Conservation (phyloP, 306 rosid genomes). For the Fagus sylvatica region DNA sequence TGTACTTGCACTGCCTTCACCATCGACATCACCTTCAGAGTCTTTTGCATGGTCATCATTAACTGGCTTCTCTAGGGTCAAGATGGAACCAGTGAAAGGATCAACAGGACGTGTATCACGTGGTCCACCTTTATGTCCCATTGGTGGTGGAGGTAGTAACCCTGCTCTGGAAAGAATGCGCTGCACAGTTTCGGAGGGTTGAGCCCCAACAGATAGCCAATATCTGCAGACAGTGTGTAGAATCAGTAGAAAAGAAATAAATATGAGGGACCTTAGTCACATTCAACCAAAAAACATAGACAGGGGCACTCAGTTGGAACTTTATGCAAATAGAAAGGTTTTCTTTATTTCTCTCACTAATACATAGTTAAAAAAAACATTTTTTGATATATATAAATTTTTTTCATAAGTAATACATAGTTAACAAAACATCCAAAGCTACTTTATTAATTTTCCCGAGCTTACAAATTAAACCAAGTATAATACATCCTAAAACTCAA, state of each 20-base stretch:
- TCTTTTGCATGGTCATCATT: constrained; percentile 18
- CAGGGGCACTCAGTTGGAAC: neutral
- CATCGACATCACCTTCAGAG: neutral
- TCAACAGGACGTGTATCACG: constrained; percentile 65
- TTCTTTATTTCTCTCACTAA: too few species aligned
- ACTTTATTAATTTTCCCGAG: too few species aligned
- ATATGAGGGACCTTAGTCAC: neutral
- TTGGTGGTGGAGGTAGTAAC: constrained; percentile 81
- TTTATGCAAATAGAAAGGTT: too few species aligned
- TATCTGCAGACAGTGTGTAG: constrained; percentile 47
- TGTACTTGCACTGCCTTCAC: neutral
- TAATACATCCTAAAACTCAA: too few species aligned
- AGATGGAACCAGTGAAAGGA: constrained; percentile 60
- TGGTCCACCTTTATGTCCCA: constrained; percentile 82
- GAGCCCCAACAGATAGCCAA: constrained; percentile 98
- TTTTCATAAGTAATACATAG: too few species aligned
- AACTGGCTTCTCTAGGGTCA: constrained; percentile 42
- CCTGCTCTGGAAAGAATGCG: constrained; percentile 83
- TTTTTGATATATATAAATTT: too few species aligned
- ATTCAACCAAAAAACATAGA: constrained; percentile 10
- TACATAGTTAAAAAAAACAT: too few species aligned
- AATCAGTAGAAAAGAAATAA: neutral
- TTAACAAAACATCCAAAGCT: too few species aligned
- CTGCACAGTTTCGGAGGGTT: constrained; percentile 86
- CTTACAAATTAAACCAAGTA: too few species aligned